Percentiles rank a stretch among this genome's conserved stretches.
Conservation (phyloP, 805 yeast species). For the Kazachstania africana region DNA sequence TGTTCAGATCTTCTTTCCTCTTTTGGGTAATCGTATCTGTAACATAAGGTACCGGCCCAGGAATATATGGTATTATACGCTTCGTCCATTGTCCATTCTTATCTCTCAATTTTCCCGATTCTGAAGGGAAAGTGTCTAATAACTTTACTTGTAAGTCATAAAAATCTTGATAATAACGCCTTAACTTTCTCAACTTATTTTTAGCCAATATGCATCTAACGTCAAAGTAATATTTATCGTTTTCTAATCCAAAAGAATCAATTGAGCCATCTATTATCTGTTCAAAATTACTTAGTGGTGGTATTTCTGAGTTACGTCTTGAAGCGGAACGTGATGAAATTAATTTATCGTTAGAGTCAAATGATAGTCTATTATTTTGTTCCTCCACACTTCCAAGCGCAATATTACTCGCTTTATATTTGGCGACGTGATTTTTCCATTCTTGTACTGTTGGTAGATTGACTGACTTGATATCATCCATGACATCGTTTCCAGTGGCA, state of each 20-base stretch:
- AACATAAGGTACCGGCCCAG: constrained; percentile 90
- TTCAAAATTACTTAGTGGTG: constrained; percentile 6
- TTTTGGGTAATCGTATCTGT: constrained; percentile 59
- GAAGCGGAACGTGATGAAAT: neutral
- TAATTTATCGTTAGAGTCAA: constrained; percentile 1
- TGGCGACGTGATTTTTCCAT: constrained; percentile 87
- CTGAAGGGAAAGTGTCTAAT: constrained; percentile 76
- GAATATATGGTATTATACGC: constrained; percentile 83
- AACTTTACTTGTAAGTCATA: constrained; percentile 83
- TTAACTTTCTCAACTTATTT: constrained; percentile 59
- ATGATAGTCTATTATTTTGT: constrained; percentile 12
- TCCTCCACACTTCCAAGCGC: constrained; percentile 50
- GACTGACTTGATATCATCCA: constrained; percentile 49
- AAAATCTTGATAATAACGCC: constrained; percentile 90
- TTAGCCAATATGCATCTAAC: constrained; percentile 54
- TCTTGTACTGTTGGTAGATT: constrained; percentile 86
- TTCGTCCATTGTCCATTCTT: constrained; percentile 48
- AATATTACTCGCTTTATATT: constrained; percentile 82
- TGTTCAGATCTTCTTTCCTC: constrained; percentile 43
- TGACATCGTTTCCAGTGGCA: constrained; percentile 42
- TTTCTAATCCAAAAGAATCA: constrained; percentile 67
- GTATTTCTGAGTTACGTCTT: neutral
- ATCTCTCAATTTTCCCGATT: constrained; percentile 60
- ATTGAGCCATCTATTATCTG: constrained; percentile 45
- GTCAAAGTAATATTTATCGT: constrained; percentile 83